Evolutionary conservation across 1,284 basidiomycete genomes (phyloP).

Genomic region (Vanrija humicola): DNA sequence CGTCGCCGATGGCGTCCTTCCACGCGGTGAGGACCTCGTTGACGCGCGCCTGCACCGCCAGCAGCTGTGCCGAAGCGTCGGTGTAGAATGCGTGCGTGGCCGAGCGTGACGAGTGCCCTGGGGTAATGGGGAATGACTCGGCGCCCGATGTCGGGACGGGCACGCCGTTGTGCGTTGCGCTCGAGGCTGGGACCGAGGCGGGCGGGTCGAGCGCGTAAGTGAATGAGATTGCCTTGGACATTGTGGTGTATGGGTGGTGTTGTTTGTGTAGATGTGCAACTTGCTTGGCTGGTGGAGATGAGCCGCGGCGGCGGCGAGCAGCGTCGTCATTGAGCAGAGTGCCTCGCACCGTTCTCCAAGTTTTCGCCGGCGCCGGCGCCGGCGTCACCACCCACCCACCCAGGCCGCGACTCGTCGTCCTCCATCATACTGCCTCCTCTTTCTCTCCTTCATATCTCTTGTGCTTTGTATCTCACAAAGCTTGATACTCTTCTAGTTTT

Average conservation of each 20-base stretch:
- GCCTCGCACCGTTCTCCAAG: neutral
- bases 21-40: conserved; percentile 30
- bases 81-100: conserved; percentile 24
- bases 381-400: neutral
- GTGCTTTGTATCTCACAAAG: neutral
- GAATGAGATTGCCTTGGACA: conserved; percentile 12
- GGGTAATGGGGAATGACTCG: conserved; percentile 1
- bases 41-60: conserved; percentile 20
- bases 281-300: neutral
- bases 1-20: conserved; percentile 38
- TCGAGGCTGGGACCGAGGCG: conserved; percentile 4
- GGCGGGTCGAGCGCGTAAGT: conserved; percentile 24
- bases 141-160: conserved; percentile 9
- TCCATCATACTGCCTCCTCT: neutral
- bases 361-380: neutral
- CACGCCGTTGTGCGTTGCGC: conserved; percentile 2
- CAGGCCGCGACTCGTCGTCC: no score
- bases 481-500: no score
- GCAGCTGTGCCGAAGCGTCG: conserved; percentile 16
- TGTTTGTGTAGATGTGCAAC: neutral
- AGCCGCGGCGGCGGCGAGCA: neutral
- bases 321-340: neutral
- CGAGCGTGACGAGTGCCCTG: conserved; percentile 3
- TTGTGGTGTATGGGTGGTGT: neutral
- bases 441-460: neutral